phyloP scores from a whole-genome alignment of 345 rosid species.

The Pistacia vera region DNA sequence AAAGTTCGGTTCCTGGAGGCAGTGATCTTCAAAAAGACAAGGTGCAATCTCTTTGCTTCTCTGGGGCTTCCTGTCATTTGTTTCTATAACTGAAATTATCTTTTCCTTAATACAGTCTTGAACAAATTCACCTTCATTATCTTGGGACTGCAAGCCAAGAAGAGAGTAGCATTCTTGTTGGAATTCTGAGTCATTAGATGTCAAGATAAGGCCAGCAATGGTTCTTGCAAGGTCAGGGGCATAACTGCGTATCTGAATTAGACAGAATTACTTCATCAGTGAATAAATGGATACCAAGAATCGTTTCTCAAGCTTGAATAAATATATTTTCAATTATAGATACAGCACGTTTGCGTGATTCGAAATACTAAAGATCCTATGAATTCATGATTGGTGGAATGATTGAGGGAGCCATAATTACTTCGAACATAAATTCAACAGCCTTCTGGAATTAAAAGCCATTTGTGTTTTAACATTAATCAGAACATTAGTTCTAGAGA shows the following conservation, averaged over 20 bases:
- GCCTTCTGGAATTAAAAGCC: not conserved
- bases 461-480: not conserved
- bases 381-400: not conserved
- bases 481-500: not conserved
- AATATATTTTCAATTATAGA: not conserved
- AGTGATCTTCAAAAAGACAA: conserved; percentile 56
- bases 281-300: not conserved
- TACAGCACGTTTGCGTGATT: not conserved
- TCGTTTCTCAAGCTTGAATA: not conserved
- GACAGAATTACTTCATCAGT: not conserved
- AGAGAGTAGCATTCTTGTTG: conserved; percentile 76
- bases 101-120: conserved; percentile 68
- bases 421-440: not conserved
- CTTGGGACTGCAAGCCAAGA: conserved; percentile 60
- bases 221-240: conserved; percentile 93
- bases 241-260: conserved; percentile 63
- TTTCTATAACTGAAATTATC: conserved; percentile 63
- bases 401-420: not conserved
- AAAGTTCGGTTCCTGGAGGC: conserved; percentile 34
- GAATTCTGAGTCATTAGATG: conserved; percentile 67
- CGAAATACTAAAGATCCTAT: not conserved
- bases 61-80: conserved; percentile 62
- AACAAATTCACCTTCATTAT: conserved; percentile 35
- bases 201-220: conserved; percentile 69
- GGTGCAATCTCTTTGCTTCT: conserved; percentile 58